Evolutionary conservation across 2,329 filamentous ascomycete species (phyloP).

Genomic region (Fusarium pseudograminearum): DNA sequence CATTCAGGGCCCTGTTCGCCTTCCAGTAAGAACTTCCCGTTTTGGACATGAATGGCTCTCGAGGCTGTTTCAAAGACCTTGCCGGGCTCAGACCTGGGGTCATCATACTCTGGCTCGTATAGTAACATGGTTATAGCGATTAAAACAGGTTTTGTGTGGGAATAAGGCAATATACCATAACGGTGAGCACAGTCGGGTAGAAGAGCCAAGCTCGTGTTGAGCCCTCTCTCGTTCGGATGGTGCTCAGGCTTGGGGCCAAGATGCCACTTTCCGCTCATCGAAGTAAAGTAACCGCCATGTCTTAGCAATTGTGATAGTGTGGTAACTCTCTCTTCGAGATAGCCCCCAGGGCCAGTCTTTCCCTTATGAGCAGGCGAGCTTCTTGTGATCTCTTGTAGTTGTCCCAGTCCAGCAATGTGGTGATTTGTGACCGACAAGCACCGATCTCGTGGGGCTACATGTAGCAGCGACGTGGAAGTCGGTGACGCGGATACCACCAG

Average conservation of each 20-base stretch:
- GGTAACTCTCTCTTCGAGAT: background rate
- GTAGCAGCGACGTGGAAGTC: constrained; percentile 55
- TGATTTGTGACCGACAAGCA: constrained; percentile 66
- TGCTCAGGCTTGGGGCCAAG: background rate
- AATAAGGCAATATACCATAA: constrained; percentile 49
- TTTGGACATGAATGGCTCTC: background rate
- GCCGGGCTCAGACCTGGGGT: background rate
- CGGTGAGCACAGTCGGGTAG: constrained; percentile 62
- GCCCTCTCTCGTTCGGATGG: background rate
- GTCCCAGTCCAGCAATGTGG: constrained; percentile 61
- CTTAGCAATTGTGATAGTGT: background rate
- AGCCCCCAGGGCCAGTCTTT: background rate
- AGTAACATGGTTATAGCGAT: constrained; percentile 31
- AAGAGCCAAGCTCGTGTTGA: constrained; percentile 50
- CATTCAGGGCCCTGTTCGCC: background rate
- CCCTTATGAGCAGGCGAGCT: background rate
- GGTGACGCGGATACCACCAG: no score
- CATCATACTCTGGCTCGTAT: constrained; percentile 2
- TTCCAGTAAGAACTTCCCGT: background rate
- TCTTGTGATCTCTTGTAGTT: constrained; percentile 58
- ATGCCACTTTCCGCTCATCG: constrained; percentile 18
- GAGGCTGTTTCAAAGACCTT: background rate
- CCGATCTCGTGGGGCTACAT: constrained; percentile 73
- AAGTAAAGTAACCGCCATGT: constrained; percentile 2
- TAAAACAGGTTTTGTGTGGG: background rate